Percentiles rank a stretch among this genome's conserved stretches.
phyloP scores from a whole-genome alignment of 2,329 filamentous ascomycete species.

The Colletotrichum spinosum region DNA sequence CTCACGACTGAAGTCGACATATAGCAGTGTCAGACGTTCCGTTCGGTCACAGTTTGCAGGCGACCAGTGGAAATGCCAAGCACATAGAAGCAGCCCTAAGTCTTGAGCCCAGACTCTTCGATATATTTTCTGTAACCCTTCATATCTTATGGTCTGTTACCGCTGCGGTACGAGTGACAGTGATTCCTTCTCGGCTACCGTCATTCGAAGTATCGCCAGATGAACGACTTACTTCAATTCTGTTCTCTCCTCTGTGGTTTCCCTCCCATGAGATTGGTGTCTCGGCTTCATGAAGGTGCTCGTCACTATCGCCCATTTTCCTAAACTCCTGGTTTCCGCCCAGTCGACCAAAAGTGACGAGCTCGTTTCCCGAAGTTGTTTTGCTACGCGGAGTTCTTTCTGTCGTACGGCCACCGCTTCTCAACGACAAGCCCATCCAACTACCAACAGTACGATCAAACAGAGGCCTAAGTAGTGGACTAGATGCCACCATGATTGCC shows the following conservation, averaged over 20 bases:
- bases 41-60: too few species aligned
- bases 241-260: background rate
- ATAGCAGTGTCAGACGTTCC: too few species aligned
- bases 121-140: too few species aligned
- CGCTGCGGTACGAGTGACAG: background rate
- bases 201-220: background rate
- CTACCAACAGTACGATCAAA: slow-evolving; percentile 36
- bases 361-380: background rate
- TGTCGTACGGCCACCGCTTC: background rate
- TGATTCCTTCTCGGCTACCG: background rate
- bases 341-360: background rate
- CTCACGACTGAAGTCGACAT: too few species aligned
- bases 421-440: slow-evolving; percentile 21
- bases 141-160: background rate
- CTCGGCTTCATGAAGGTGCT: background rate
- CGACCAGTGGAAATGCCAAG: too few species aligned
- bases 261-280: background rate
- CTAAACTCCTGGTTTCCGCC: background rate
- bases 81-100: too few species aligned
- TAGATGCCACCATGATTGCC: slow-evolving; percentile 38
- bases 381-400: background rate
- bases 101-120: too few species aligned
- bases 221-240: background rate
- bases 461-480: slow-evolving; percentile 38
- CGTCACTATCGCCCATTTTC: background rate